Percentiles rank a stretch among this genome's conserved stretches.
These are phyloP conservation scores for Pyrenula massariospora DNA, from an alignment of 495 filamentous ascomycete species.

Conservation along the genomic window DNA sequence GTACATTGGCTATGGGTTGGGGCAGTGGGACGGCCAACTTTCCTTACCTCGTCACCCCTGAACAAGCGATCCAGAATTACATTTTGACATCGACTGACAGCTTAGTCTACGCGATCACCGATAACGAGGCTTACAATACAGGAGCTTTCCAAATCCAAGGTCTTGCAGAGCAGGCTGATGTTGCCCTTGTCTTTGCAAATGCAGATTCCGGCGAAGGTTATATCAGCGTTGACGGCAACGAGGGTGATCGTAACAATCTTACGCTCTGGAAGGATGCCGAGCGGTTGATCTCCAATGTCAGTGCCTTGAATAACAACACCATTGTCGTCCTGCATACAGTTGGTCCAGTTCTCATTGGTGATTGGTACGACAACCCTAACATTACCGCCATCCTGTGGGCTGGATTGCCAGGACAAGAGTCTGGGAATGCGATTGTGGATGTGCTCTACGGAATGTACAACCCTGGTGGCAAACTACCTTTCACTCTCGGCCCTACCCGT, in stretches of 20 bases:
- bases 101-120: slow-evolving; percentile 57
- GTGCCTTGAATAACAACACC: slow-evolving; percentile 73
- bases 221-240: slow-evolving; percentile 72
- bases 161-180: slow-evolving; percentile 55
- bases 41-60: slow-evolving; percentile 82
- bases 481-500: slow-evolving; percentile 70
- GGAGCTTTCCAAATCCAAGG: slow-evolving; percentile 39
- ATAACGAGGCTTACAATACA: slow-evolving; percentile 47
- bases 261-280: slow-evolving; percentile 83
- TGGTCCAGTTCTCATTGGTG: slow-evolving; percentile 65
- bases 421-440: slow-evolving; percentile 80
- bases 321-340: slow-evolving; percentile 85
- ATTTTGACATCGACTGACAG: slow-evolving; percentile 41
- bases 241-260: slow-evolving; percentile 85
- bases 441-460: slow-evolving; percentile 85
- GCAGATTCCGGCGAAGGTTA: slow-evolving; percentile 80
- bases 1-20: slow-evolving; percentile 91
- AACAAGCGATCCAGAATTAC: slow-evolving; percentile 71
- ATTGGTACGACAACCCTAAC: slow-evolving; percentile 77
- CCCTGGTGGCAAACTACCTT: slow-evolving; percentile 74
- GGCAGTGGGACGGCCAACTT: slow-evolving; percentile 83
- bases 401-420: slow-evolving; percentile 85
- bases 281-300: slow-evolving; percentile 62
- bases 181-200: slow-evolving; percentile 81
- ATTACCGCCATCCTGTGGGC: slow-evolving; percentile 92